phyloP scores from a whole-genome alignment of 2,329 filamentous ascomycete genomes.

The Akanthomyces lecanii region DNA sequence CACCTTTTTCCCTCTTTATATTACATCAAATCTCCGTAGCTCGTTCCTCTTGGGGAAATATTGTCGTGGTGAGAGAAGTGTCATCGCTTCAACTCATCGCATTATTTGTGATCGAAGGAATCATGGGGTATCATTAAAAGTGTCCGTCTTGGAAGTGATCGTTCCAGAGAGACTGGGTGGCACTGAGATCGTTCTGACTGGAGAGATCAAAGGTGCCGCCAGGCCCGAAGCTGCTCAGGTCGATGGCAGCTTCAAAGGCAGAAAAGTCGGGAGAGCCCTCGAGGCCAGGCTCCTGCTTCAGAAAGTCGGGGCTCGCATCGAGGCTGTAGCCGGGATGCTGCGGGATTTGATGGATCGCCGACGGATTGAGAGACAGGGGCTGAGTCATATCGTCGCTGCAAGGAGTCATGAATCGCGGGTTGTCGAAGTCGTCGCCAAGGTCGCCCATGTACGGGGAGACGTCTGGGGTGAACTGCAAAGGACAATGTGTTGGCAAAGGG shows the following conservation, averaged over 20 bases:
- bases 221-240: conserved; percentile 35
- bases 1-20: conserved; percentile 12
- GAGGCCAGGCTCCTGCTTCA: conserved; percentile 26
- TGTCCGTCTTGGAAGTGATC: conserved; percentile 29
- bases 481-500: conserved; percentile 25
- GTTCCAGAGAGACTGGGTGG: conserved; percentile 28
- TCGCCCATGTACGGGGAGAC: conserved; percentile 36
- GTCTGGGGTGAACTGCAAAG: conserved; percentile 35
- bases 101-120: conserved; percentile 7
- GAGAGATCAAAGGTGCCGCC: conserved; percentile 27
- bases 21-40: conserved; percentile 13
- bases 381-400: conserved; percentile 47
- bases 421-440: conserved; percentile 32
- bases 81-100: conserved; percentile 13
- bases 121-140: conserved; percentile 29
- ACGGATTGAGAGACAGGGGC: conserved; percentile 26
- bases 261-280: conserved; percentile 35
- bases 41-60: conserved; percentile 11
- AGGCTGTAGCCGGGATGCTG: conserved; percentile 20
- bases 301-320: conserved; percentile 24
- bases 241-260: conserved; percentile 38
- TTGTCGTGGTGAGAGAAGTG: conserved; percentile 6
- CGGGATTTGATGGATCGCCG: conserved; percentile 6
- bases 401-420: conserved; percentile 46
- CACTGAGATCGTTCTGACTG: conserved; percentile 27